These are phyloP conservation scores for Penicillium daleae DNA, from an alignment of 495 filamentous ascomycete species.

Conservation along the genomic window DNA sequence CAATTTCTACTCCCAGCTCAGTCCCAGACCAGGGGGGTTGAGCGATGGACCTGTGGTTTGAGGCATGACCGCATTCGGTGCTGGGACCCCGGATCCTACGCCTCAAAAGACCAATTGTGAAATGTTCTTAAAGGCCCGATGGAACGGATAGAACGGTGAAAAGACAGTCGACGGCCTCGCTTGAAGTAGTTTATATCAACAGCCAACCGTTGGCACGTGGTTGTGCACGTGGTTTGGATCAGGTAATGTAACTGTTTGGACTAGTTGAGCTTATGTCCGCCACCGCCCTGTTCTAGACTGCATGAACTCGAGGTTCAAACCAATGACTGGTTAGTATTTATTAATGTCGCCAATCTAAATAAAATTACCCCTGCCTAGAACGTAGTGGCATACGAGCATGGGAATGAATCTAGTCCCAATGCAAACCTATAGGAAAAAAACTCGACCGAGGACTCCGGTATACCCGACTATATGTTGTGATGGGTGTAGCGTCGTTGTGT, in stretches of 20 bases:
- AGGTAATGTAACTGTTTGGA: neutral
- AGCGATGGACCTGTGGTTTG: neutral
- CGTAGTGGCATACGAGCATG: too few species aligned
- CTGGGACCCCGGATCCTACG: neutral
- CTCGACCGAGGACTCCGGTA: too few species aligned
- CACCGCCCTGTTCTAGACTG: too few species aligned
- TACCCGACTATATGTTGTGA: too few species aligned
- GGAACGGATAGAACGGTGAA: neutral
- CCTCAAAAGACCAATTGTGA: neutral
- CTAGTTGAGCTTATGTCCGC: neutral
- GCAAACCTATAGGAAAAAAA: too few species aligned
- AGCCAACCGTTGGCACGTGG: neutral
- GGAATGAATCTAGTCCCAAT: too few species aligned
- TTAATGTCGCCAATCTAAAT: neutral
- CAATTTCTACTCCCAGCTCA: neutral
- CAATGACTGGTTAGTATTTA: neutral
- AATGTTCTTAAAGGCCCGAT: neutral
- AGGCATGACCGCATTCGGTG: neutral
- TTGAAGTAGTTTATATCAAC: neutral
- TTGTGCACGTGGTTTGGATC: neutral
- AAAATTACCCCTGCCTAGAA: too few species aligned
- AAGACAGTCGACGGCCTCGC: neutral
- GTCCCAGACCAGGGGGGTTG: neutral
- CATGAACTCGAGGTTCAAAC: neutral
- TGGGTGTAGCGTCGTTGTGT: too few species aligned